These are phyloP conservation scores for Neonectria hederae DNA, from an alignment of 2,329 filamentous ascomycete genomes.

Conservation along the genomic window DNA sequence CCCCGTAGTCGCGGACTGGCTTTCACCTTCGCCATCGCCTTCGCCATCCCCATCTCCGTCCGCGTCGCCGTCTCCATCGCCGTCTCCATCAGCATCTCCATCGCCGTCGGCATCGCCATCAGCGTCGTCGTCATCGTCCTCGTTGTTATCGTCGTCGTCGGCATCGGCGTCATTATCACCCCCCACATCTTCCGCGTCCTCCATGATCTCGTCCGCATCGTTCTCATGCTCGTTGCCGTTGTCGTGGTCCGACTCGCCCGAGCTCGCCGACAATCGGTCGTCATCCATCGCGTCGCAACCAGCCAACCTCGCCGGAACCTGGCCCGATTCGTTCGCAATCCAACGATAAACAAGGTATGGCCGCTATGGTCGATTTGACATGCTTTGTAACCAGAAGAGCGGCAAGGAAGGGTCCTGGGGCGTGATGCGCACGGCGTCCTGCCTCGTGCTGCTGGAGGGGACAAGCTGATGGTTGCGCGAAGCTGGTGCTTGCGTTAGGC, in stretches of 20 bases:
- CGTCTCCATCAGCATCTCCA: constrained; percentile 47
- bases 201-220: constrained; percentile 68
- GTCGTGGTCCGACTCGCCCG: constrained; percentile 45
- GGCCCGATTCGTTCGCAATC: constrained; percentile 1
- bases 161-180: constrained; percentile 49
- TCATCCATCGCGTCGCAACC: constrained; percentile 32
- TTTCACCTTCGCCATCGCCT: constrained; percentile 46
- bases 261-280: constrained; percentile 39
- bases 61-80: constrained; percentile 55
- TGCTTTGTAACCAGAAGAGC: not conserved
- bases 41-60: constrained; percentile 45
- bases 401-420: not conserved
- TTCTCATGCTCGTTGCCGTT: constrained; percentile 45
- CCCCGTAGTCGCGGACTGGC: constrained; percentile 39
- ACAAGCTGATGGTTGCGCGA: not conserved
- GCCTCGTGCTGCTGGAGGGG: not conserved
- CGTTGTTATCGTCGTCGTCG: constrained; percentile 46
- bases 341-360: not conserved
- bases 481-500: not conserved
- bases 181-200: constrained; percentile 56
- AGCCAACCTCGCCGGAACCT: constrained; percentile 1
- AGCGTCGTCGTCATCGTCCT: constrained; percentile 51
- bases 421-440: not conserved
- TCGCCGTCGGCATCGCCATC: constrained; percentile 49
- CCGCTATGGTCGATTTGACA: not conserved